Percentiles rank a stretch among this genome's conserved stretches.
phyloP scores from a whole-genome alignment of 2,329 filamentous ascomycete genomes.

The Falciphora oryzae region DNA sequence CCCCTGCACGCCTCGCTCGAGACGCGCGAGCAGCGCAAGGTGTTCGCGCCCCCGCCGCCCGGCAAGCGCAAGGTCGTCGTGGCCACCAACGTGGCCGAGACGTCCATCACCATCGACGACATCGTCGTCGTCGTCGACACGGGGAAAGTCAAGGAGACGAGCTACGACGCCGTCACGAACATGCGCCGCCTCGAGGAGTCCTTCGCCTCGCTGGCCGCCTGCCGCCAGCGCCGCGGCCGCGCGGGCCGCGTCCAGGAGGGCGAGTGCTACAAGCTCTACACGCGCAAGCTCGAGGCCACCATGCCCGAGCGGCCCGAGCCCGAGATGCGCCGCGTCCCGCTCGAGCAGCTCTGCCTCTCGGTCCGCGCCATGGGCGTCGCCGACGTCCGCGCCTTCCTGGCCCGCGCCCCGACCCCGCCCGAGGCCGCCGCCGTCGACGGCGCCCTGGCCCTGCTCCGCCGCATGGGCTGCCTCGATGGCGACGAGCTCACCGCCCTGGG shows the following conservation, averaged over 20 bases:
- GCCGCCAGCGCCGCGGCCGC: constrained; percentile 88
- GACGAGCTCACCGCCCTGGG: constrained; percentile 86
- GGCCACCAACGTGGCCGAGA: constrained; percentile 95
- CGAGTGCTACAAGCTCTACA: constrained; percentile 93
- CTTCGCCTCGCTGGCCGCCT: constrained; percentile 90
- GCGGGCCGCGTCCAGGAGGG: constrained; percentile 89
- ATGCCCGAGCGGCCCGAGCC: constrained; percentile 89
- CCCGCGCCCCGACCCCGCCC: constrained; percentile 82
- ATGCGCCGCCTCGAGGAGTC: constrained; percentile 93
- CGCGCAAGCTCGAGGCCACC: constrained; percentile 73
- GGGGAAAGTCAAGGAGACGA: constrained; percentile 93
- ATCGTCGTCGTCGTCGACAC: constrained; percentile 95
- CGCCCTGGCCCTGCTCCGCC: constrained; percentile 68
- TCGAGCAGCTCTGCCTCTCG: constrained; percentile 90
- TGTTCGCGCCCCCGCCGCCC: constrained; percentile 69
- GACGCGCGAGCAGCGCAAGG: constrained; percentile 78
- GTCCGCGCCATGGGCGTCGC: constrained; percentile 91
- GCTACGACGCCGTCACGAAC: constrained; percentile 84
- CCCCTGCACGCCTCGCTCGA: constrained; percentile 90
- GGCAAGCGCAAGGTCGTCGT: constrained; percentile 90
- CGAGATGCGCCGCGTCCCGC: constrained; percentile 84
- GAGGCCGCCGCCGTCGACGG: constrained; percentile 80
- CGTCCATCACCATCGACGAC: constrained; percentile 97
- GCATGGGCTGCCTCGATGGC: constrained; percentile 86
- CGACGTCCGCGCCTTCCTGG: constrained; percentile 76